These are phyloP conservation scores for Albugo candida DNA, from an alignment of 352 stramenopile genomes.

Conservation along the genomic window DNA sequence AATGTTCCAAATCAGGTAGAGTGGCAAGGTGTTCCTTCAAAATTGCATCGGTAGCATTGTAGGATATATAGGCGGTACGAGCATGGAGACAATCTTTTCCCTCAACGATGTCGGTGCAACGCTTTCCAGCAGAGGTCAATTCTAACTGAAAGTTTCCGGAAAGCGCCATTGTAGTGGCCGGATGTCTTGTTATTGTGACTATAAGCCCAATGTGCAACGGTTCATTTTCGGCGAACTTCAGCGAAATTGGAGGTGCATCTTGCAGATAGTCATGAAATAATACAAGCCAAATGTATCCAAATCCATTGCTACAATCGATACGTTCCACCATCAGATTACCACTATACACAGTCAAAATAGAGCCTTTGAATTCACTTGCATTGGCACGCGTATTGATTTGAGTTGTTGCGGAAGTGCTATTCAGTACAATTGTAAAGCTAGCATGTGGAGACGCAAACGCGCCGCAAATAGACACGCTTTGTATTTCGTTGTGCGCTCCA, in stretches of 20 bases:
- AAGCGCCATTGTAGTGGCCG: conserved; percentile 16
- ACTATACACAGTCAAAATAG: background rate
- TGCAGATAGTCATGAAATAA: conserved; percentile 11
- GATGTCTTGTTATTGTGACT: conserved; percentile 8
- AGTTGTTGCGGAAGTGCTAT: conserved; percentile 9
- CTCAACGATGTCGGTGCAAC: conserved; percentile 7
- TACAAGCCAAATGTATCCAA: conserved; percentile 25
- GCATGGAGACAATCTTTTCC: conserved; percentile 1
- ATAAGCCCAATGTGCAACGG: conserved; percentile 11
- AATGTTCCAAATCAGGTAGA: background rate
- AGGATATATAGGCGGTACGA: too few species aligned
- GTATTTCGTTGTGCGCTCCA: conserved; percentile 15
- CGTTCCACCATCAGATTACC: conserved; percentile 12
- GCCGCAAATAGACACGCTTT: conserved; percentile 20
- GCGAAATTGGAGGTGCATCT: conserved; percentile 1
- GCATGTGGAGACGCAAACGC: conserved; percentile 6
- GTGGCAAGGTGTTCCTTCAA: background rate
- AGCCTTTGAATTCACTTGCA: conserved; percentile 13
- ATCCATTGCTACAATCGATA: conserved; percentile 11
- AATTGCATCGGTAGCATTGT: background rate
- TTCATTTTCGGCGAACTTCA: conserved; percentile 12
- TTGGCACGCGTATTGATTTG: conserved; percentile 13
- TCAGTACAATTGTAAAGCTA: conserved; percentile 21
- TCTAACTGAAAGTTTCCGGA: conserved; percentile 5
- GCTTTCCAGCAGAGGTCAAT: conserved; percentile 20